Evolutionary conservation across 352 stramenopile genomes (phyloP).

Genomic region (Phytophthora sp.): DNA sequence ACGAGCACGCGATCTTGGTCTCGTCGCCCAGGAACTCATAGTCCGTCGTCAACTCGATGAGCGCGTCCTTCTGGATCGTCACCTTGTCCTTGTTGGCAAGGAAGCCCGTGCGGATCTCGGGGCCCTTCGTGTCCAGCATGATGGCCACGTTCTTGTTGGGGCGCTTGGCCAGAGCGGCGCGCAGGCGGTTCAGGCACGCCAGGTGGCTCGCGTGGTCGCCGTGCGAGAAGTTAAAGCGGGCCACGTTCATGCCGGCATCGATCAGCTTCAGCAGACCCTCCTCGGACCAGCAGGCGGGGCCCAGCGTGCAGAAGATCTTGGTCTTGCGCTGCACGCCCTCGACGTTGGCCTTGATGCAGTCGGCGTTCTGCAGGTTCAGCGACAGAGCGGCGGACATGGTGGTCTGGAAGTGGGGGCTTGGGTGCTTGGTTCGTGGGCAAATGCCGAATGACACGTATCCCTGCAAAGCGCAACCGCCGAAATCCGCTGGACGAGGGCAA

Average conservation of each 20-base stretch:
- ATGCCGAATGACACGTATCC: constrained; percentile 26
- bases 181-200: constrained; percentile 65
- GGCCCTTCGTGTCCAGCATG: constrained; percentile 97
- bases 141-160: constrained; percentile 85
- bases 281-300: too few species aligned
- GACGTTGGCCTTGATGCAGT: constrained; percentile 34
- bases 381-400: constrained; percentile 30
- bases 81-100: constrained; percentile 72
- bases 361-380: constrained; percentile 22
- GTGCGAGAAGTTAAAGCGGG: constrained; percentile 99
- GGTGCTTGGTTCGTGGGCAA: constrained; percentile 24
- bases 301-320: constrained; percentile 93
- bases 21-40: constrained; percentile 78
- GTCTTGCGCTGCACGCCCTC: constrained; percentile 61
- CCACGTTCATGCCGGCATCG: constrained; percentile 94
- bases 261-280: constrained; percentile 89
- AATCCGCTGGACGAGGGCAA: constrained; percentile 25
- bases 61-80: constrained; percentile 59
- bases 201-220: constrained; percentile 92
- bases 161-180: constrained; percentile 60
- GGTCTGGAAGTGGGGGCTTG: constrained; percentile 13
- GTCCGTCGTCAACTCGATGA: constrained; percentile 69
- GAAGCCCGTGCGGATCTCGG: constrained; percentile 96
- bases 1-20: constrained; percentile 93
- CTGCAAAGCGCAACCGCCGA: constrained; percentile 3